phyloP scores from a whole-genome alignment of 257 asterid species.

The Cinchona pubescens region DNA sequence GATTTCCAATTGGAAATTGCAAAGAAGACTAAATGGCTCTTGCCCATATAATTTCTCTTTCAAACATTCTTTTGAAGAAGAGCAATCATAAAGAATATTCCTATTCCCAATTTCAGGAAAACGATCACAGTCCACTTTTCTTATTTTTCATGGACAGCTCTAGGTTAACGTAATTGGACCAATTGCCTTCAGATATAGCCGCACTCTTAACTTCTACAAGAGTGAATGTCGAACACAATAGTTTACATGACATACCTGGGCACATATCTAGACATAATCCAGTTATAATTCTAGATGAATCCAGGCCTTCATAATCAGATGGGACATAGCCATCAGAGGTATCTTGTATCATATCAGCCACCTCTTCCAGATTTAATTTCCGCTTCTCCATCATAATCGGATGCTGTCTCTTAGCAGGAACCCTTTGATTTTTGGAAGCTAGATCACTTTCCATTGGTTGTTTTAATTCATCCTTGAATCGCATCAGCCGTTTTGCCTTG shows the following conservation, averaged over 20 bases:
- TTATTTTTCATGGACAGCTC: neutral
- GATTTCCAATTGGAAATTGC: neutral
- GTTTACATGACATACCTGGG: constrained; percentile 60
- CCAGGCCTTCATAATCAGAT: constrained; percentile 47
- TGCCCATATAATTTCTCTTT: neutral
- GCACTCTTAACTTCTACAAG: neutral
- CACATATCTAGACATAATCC: constrained; percentile 96
- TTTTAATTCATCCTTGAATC: constrained; percentile 76
- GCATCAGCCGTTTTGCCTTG: constrained; percentile 87
- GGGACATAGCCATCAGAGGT: constrained; percentile 34
- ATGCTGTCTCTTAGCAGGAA: constrained; percentile 49
- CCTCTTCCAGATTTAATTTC: constrained; percentile 40
- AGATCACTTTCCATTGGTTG: constrained; percentile 40
- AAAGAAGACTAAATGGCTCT: neutral
- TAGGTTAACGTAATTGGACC: neutral
- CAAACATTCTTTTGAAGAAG: neutral
- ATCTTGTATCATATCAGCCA: constrained; percentile 43
- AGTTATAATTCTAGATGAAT: constrained; percentile 56
- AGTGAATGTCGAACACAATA: constrained; percentile 16
- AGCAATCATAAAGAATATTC: neutral
- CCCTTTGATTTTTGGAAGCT: constrained; percentile 38
- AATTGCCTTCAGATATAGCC: neutral
- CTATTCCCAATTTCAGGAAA: neutral
- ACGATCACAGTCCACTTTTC: neutral
- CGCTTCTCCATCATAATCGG: constrained; percentile 34